A percentile compares a stretch with the other conserved stretches of the same genome.
These are phyloP conservation scores for Saccharomyces hybrid DNA, from an alignment of 1,139 yeast genomes.

Conservation along the genomic window DNA sequence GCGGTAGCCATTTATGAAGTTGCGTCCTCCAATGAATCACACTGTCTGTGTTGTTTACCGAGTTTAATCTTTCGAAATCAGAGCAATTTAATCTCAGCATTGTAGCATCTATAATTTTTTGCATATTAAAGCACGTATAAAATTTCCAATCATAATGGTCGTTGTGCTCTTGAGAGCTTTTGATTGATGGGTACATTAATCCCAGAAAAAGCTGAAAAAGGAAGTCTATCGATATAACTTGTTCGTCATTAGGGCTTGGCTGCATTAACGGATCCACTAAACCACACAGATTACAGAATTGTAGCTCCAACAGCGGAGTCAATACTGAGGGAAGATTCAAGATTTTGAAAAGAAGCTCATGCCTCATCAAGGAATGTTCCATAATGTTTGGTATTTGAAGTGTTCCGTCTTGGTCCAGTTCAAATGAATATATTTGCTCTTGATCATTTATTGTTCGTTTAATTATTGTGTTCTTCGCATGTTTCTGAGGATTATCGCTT, in stretches of 20 bases:
- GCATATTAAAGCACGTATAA: slow-evolving; percentile 40
- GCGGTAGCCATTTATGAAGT: slow-evolving; percentile 49
- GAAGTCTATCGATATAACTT: slow-evolving; percentile 47
- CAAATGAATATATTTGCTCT: slow-evolving; percentile 29
- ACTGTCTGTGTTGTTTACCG: slow-evolving; percentile 40
- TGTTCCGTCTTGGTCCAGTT: slow-evolving; percentile 20
- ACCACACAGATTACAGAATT: slow-evolving; percentile 28
- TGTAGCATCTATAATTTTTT: slow-evolving; percentile 39
- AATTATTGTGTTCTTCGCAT: not conserved
- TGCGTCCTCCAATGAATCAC: slow-evolving; percentile 37
- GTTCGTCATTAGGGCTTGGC: slow-evolving; percentile 52
- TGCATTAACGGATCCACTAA: slow-evolving; percentile 62
- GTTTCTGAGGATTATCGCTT: not conserved
- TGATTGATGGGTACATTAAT: slow-evolving; percentile 28
- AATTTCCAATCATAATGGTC: slow-evolving; percentile 27
- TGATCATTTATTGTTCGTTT: slow-evolving; percentile 11
- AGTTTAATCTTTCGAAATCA: slow-evolving; percentile 42
- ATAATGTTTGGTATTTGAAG: slow-evolving; percentile 22
- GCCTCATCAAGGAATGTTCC: slow-evolving; percentile 26
- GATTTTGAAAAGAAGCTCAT: slow-evolving; percentile 21
- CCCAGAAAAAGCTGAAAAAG: slow-evolving; percentile 48
- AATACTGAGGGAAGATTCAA: slow-evolving; percentile 13
- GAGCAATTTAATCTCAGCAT: slow-evolving; percentile 39
- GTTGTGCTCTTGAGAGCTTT: slow-evolving; percentile 3
- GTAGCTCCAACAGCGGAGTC: slow-evolving; percentile 18